Base-by-base conservation (phyloP, 2,329 filamentous ascomycete genomes). In the Fusarium scirpi region DNA sequence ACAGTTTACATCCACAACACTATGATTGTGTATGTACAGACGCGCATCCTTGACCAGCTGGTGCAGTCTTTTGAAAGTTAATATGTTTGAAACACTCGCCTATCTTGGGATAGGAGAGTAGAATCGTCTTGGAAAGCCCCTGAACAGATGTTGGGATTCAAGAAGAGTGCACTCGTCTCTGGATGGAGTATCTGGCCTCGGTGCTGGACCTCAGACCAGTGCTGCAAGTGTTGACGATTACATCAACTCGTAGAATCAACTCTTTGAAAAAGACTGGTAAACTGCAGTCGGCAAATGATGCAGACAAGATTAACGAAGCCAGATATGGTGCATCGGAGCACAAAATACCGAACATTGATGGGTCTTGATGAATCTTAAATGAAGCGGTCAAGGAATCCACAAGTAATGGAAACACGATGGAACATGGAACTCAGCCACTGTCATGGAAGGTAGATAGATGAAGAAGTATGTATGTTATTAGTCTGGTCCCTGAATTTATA, bases 401-500 rank as follows among this genome's bases (percentile, higher is more conserved):
- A 48, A 32, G 38, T 30, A 29, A 65, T 46, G 20, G n/a, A 55
- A 59, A 30, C 27, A 34, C 15, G 22, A 45, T 55, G 62, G 27
- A 55, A 62, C 51, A 67, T 55, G 62, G 27, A 55, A 62, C 51
- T 62, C 16, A 61, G 38, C 34, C 32, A 61, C 24, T 40, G 32
- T 41, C 27, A 25, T 27, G 27, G 27, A 27, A 40, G 20, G 29
- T 46, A 40, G 20, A 24, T 46, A 38, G 34, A 58, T 40, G 38
- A 29, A 44, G 62, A 44, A n/a, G 38, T 29, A 38, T 38, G 32
- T 38, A 38, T n/a, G 34, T 62, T 66, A 40, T 62, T 67, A 55
- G 62, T 62, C 48, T 67, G 62, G 55, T 62, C 63, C 63, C 63
- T 66, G 62, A 24, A 62, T 66, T 66, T 66, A 55, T 65, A 44